Percentiles rank a stretch among this genome's conserved stretches.
phyloP scores from a whole-genome alignment of 2,329 filamentous ascomycete genomes.

The Neonectria faginata region DNA sequence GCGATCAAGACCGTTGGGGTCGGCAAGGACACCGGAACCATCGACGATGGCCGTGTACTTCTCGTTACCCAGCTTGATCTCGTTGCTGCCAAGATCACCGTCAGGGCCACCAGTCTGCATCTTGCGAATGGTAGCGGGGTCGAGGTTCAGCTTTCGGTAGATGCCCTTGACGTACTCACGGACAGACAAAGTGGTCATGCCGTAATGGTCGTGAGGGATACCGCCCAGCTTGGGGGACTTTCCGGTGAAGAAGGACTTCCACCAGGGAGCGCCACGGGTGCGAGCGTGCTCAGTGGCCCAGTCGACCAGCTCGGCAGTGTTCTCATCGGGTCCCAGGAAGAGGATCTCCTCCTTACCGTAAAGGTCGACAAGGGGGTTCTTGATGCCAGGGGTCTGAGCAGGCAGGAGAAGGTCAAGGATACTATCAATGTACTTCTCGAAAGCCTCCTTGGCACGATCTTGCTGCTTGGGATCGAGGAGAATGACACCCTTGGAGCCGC shows the following conservation, averaged over 20 bases:
- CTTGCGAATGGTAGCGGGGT: constrained; percentile 86
- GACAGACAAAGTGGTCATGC: constrained; percentile 97
- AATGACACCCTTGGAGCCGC: constrained; percentile 97
- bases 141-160: constrained; percentile 93
- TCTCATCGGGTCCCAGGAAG: constrained; percentile 99
- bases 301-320: constrained; percentile 95
- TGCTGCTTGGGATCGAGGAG: constrained; percentile 94
- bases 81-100: constrained; percentile 96
- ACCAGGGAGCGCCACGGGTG: constrained; percentile 90
- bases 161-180: constrained; percentile 97
- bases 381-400: constrained; percentile 93
- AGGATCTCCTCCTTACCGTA: constrained; percentile 96
- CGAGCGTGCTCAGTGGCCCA: constrained; percentile 99
- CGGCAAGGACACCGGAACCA: constrained; percentile 92
- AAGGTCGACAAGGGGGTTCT: constrained; percentile 96
- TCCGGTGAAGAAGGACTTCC: constrained; percentile 99
- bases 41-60: constrained; percentile 97
- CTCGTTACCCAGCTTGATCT: constrained; percentile 95
- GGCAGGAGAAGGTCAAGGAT: constrained; percentile 94
- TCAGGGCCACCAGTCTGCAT: constrained; percentile 98
- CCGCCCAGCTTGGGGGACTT: constrained; percentile 96
- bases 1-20: constrained; percentile 88
- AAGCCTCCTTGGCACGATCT: constrained; percentile 90
- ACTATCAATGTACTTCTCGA: constrained; percentile 99
- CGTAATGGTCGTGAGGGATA: constrained; percentile 95